Base-by-base conservation (phyloP, 2,329 filamentous ascomycete species). In the Cercospora sp. region DNA sequence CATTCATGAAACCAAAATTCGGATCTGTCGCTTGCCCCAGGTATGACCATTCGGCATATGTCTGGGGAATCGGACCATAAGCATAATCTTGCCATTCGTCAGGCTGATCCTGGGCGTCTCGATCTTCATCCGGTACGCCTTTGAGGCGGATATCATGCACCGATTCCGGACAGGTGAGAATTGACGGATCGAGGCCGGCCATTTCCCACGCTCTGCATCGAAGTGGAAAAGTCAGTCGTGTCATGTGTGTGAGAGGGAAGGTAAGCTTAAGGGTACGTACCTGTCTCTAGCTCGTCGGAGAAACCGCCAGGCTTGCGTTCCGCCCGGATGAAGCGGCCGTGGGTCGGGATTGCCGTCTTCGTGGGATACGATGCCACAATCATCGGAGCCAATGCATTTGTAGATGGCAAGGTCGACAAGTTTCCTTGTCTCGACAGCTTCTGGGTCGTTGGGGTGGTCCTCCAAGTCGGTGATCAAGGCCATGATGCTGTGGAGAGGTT, bases 401-500 rank as follows among this genome's bases (percentile, higher is more conserved):
- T 68, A 72, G 26, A 73, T 71, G 8, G 70, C 71, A 4, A 73
- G 65, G 31, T 72, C 71, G 26, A 72, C 71, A 5, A 73, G 63
- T 42, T 67, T 68, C 55, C 71, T 64, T 6, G 70, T 73, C 55
- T 72, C 71, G 3, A 55, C 63, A 8, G 71, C 71, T 59, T 73
- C 65, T 4, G 65, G 60, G 20, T 70, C 70, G 18, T 71, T 57
- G 33, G 73, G 71, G 45, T 67, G 59, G 18, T 73, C 71, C 66
- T 73, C 71, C 6, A 74, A 61, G 58, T 73, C 71, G 20, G 69
- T 70, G 9, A 74, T 73, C n/a, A 74, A 55, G 26, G 71, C 70
- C 68, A 73, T 73, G 36, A 74, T 72, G 62, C 71, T 72, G 63
- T 74, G 73, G 20, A 74, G 30, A 16, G 73, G 73, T 45, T 74